Conservation (phyloP, 345 rosid genomes). For the Laguncularia racemosa region DNA sequence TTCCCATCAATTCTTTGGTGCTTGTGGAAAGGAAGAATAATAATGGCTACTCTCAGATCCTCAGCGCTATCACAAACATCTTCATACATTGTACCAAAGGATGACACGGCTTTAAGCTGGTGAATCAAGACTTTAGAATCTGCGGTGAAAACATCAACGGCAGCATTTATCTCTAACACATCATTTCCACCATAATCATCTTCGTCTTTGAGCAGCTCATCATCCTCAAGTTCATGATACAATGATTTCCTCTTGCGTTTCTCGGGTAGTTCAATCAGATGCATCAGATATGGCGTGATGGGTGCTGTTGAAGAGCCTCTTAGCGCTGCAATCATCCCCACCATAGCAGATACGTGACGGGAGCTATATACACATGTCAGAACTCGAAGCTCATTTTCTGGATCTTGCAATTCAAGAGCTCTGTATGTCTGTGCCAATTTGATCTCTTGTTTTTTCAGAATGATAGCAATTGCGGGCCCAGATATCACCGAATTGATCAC, state of each 20-base stretch:
- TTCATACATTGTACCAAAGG: slow-evolving; percentile 39
- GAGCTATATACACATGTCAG: slow-evolving; percentile 61
- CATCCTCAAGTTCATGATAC: slow-evolving; percentile 67
- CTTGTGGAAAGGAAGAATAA: slow-evolving; percentile 78
- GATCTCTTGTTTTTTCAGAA: slow-evolving; percentile 32
- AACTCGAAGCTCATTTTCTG: slow-evolving; percentile 55
- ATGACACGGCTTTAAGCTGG: slow-evolving; percentile 57
- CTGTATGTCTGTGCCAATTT: slow-evolving; percentile 31
- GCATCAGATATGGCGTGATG: slow-evolving; percentile 51
- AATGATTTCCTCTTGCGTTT: slow-evolving; percentile 31
- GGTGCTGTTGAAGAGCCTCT: slow-evolving; percentile 32
- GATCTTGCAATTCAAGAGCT: slow-evolving; percentile 37
- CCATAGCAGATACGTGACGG: slow-evolving; percentile 57
- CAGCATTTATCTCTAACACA: slow-evolving; percentile 46
- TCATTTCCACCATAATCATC: slow-evolving; percentile 81
- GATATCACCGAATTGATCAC: slow-evolving; percentile 52
- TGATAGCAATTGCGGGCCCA: slow-evolving; percentile 37
- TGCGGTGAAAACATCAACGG: slow-evolving; percentile 43
- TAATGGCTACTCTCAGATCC: slow-evolving; percentile 61
- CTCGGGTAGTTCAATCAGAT: slow-evolving; percentile 70
- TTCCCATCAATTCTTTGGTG: slow-evolving; percentile 78
- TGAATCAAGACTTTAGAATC: slow-evolving; percentile 42
- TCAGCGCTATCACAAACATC: slow-evolving; percentile 64
- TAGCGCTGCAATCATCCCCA: slow-evolving; percentile 47
- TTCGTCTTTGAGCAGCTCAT: slow-evolving; percentile 32